Evolutionary conservation across 1,139 yeast genomes (phyloP).

Genomic region (Arxiozyma slooffiae): DNA sequence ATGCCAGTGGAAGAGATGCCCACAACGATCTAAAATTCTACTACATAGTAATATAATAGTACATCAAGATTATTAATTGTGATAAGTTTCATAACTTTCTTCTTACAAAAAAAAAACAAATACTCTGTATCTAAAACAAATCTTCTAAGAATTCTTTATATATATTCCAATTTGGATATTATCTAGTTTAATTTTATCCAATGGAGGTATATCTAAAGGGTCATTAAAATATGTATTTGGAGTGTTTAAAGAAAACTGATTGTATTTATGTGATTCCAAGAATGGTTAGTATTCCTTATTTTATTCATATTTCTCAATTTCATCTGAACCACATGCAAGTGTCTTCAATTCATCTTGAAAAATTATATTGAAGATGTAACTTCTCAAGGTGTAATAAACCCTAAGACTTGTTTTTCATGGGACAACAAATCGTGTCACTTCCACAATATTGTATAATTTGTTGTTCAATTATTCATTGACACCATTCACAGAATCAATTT

Average conservation of each 20-base stretch:
- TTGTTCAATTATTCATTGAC: constrained; percentile 21
- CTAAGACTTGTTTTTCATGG: constrained; percentile 63
- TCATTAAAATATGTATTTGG: not conserved
- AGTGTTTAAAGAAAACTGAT: not conserved
- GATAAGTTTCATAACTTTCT: too few species aligned
- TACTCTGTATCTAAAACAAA: constrained; percentile 13
- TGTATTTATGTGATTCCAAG: not conserved
- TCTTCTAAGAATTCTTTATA: constrained; percentile 30
- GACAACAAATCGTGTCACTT: constrained; percentile 30
- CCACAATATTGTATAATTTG: constrained; percentile 29
- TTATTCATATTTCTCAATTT: constrained; percentile 29
- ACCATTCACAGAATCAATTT: constrained; percentile 20
- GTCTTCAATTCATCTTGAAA: constrained; percentile 39
- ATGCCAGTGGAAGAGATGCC: too few species aligned
- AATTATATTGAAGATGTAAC: constrained; percentile 31
- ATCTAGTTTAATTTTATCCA: constrained; percentile 26
- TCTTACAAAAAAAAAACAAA: too few species aligned
- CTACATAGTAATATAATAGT: too few species aligned
- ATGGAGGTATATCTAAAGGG: constrained; percentile 14
- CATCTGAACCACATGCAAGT: constrained; percentile 33
- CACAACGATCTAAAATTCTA: too few species aligned
- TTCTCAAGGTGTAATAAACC: constrained; percentile 37
- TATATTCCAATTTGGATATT: constrained; percentile 31
- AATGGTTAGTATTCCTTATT: constrained; percentile 1
- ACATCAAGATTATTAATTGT: too few species aligned